phyloP scores from a whole-genome alignment of 2,329 filamentous ascomycete species.

The Diaporthe vaccinii region DNA sequence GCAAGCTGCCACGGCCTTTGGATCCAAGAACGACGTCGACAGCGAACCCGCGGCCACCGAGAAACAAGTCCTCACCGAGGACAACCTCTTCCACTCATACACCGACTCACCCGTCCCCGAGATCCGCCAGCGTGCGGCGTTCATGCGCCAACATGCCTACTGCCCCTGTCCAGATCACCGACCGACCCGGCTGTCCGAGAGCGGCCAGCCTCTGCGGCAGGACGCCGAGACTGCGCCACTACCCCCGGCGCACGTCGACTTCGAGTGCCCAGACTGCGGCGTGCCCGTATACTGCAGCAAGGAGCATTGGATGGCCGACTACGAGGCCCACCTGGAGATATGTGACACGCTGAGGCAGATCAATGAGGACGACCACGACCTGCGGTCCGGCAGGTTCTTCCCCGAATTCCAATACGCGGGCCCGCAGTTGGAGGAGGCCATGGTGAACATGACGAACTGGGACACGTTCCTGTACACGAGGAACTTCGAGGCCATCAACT shows the following conservation, averaged over 20 bases:
- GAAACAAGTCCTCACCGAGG: conserved; percentile 67
- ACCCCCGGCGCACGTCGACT: conserved; percentile 86
- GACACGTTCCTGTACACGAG: conserved; percentile 96
- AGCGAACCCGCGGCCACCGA: conserved; percentile 16
- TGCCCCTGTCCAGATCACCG: conserved; percentile 93
- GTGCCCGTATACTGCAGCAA: conserved; percentile 94
- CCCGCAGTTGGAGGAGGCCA: conserved; percentile 89
- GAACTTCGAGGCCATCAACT: conserved; percentile 91
- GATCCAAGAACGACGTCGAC: conserved; percentile 4
- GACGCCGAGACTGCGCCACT: conserved; percentile 61
- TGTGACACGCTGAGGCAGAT: conserved; percentile 93
- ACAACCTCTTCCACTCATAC: conserved; percentile 95
- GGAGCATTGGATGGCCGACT: conserved; percentile 96
- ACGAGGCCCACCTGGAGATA: conserved; percentile 90
- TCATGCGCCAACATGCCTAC: conserved; percentile 92
- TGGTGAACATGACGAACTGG: conserved; percentile 99
- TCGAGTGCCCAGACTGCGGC: conserved; percentile 97
- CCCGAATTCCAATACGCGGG: conserved; percentile 94
- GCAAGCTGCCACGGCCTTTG: conserved; percentile 35
- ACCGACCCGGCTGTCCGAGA: conserved; percentile 77
- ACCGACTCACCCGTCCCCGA: conserved; percentile 89
- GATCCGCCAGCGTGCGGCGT: conserved; percentile 88
- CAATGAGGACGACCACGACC: conserved; percentile 98
- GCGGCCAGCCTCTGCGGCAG: conserved; percentile 72
- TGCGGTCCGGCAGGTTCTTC: conserved; percentile 91